phyloP scores from a whole-genome alignment of 2,329 filamentous ascomycete genomes.

The Fusarium tricinctum region DNA sequence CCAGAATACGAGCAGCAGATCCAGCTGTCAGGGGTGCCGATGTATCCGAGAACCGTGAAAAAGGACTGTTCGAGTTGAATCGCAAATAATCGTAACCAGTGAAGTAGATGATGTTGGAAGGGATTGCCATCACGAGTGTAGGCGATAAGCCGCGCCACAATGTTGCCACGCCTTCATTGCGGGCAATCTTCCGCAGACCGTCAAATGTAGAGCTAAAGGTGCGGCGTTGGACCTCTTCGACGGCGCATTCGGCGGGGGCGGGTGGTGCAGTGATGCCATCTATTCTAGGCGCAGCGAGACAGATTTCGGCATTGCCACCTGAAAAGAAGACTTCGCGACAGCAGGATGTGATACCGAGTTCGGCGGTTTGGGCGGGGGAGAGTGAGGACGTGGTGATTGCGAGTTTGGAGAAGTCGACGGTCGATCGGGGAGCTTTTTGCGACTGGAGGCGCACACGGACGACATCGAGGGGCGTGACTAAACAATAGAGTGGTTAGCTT shows the following conservation, averaged over 20 bases:
- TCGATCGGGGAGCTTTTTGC: conserved; percentile 69
- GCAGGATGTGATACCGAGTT: conserved; percentile 92
- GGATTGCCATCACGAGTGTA: conserved; percentile 92
- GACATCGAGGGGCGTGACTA: conserved; percentile 95
- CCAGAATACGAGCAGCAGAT: conserved; percentile 80
- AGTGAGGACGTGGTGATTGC: conserved; percentile 69
- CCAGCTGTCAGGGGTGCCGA: conserved; percentile 87
- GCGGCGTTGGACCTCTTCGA: conserved; percentile 85
- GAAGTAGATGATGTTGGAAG: conserved; percentile 98
- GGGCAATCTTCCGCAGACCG: conserved; percentile 92
- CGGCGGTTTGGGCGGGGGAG: conserved; percentile 79
- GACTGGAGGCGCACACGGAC: conserved; percentile 95
- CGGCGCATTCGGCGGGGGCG: conserved; percentile 78
- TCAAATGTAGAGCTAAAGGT: conserved; percentile 93
- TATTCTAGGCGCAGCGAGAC: conserved; percentile 77
- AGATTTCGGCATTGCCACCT: conserved; percentile 85
- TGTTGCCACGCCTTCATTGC: conserved; percentile 88
- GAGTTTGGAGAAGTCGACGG: conserved; percentile 69
- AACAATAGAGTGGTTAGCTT: conserved; percentile 24
- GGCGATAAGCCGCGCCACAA: conserved; percentile 96
- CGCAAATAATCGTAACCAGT: conserved; percentile 97
- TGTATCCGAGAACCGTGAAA: conserved; percentile 74
- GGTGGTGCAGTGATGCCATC: conserved; percentile 61
- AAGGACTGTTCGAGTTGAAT: conserved; percentile 78
- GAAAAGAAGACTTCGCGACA: conserved; percentile 98